Base-by-base conservation (phyloP, 345 rosid genomes). In the Hypericum perforatum region DNA sequence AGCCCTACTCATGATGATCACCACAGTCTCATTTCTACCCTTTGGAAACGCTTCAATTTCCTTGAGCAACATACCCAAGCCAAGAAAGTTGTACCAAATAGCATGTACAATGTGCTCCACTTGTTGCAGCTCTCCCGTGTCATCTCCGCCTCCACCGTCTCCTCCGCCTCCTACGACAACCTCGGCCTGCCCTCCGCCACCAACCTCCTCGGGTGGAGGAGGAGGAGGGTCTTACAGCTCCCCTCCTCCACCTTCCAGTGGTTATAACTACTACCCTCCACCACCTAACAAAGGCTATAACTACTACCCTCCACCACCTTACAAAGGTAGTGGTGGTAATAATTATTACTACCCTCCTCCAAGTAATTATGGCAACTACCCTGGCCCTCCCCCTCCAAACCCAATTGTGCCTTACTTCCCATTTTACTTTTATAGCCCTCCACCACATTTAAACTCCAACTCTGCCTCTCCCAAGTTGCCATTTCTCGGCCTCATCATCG, bases 391-490 rank as follows among this genome's bases (percentile, higher is more conserved):
- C 3, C 98, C 98, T 3, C 98, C 98, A 5, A 85, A 92, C 69
- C 98, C 96, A 0, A 85, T 92, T 54, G 98, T 92, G 10, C 98
- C 98, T 11, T 92, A 88, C 76, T 92, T 92, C 52, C 98, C 98
- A 1, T 92, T 60, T 46, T 92, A 78, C 77, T 88, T 67, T 71
- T 67, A 88, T 65, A 76, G 1, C 49, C 94, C 96, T 14, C 90
- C 97, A 7, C 85, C 81, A 6, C 64, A 65, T 7, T 52, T 74
- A 43, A 5, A 6, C 12, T 58, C 68, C 36, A 49, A 56, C 72
- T 39, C 2, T 39, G 8, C 51, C 16, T 43, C 32, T 22, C 32
- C 32, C 32, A 22, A 22, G 32, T 15, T 44, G 58, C 15, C 0
- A 6, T 45, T 43, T 43, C 32, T 22, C 78, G 29, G 53, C 61